Conservation (phyloP, 148 eudicot genomes). For the Talinum fruticosum region DNA sequence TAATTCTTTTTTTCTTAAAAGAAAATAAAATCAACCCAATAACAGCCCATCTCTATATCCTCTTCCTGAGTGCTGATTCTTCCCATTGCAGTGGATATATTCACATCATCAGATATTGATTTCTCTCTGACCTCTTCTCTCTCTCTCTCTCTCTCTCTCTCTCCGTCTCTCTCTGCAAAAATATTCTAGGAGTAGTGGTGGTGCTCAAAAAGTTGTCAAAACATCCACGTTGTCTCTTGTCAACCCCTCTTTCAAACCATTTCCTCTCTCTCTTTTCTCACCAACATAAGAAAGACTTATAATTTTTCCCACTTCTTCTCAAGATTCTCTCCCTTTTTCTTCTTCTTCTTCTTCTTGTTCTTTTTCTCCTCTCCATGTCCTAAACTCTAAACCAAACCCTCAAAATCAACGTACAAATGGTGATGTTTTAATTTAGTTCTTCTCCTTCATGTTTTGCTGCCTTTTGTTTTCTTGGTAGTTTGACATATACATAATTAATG, state of each 20-base stretch:
- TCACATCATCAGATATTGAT: neutral
- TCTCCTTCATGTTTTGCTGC: too few species aligned
- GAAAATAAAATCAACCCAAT: neutral
- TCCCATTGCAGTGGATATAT: neutral
- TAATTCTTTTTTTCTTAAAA: too few species aligned
- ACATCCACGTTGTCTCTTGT: constrained; percentile 9
- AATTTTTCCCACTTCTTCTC: neutral
- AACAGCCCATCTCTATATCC: neutral
- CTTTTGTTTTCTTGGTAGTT: neutral
- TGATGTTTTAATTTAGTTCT: too few species aligned
- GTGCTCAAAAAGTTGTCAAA: neutral
- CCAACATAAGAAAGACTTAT: neutral
- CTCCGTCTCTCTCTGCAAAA: neutral
- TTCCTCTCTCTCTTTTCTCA: neutral
- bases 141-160: neutral
- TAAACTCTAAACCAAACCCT: neutral
- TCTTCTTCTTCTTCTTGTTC: neutral
- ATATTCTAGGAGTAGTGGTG: neutral
- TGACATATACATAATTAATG: neutral
- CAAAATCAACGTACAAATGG: neutral
- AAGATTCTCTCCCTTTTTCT: neutral
- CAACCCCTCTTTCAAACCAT: constrained; percentile 1
- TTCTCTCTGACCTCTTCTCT: neutral
- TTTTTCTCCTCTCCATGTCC: neutral
- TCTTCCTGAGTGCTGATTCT: neutral